These are phyloP conservation scores for Pyrenochaeta sp. DNA, from an alignment of 2,329 filamentous ascomycete species.

Conservation along the genomic window DNA sequence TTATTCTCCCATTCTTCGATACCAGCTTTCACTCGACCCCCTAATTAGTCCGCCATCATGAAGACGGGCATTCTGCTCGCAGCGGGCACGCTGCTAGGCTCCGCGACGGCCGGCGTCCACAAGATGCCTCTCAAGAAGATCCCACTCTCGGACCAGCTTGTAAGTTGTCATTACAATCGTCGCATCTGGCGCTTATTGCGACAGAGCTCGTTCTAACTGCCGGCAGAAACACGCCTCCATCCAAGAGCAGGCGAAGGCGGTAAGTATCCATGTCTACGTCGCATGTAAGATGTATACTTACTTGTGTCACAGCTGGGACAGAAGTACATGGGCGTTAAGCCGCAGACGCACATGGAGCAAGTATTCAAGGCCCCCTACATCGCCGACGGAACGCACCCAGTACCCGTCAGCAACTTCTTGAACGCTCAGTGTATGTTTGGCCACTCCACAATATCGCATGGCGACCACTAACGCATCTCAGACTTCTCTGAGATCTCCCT, in stretches of 20 bases:
- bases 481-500: conserved; percentile 98
- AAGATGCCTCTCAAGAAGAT: conserved; percentile 99
- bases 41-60: conserved; percentile 63
- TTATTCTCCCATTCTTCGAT: conserved; percentile 8
- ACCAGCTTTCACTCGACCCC: conserved; percentile 11
- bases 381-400: conserved; percentile 74
- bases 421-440: conserved; percentile 92
- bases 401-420: conserved; percentile 96
- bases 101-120: conserved; percentile 86
- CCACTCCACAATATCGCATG: background rate
- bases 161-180: conserved; percentile 59
- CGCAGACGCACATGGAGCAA: conserved; percentile 72
- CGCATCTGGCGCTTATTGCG: conserved; percentile 7
- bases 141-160: conserved; percentile 88
- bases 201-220: conserved; percentile 30
- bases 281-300: too few relatives aligned
- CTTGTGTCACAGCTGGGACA: conserved; percentile 56
- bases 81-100: conserved; percentile 80
- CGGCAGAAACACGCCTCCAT: conserved; percentile 77
- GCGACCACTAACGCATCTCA: conserved; percentile 31
- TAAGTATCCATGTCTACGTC: conserved; percentile 58
- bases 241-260: conserved; percentile 78
- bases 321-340: conserved; percentile 94
- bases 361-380: conserved; percentile 81
- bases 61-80: conserved; percentile 84